Percentiles rank a stretch among this genome's conserved stretches.
phyloP scores from a whole-genome alignment of 2,329 filamentous ascomycete genomes.

The Cladophialophora carrionii region DNA sequence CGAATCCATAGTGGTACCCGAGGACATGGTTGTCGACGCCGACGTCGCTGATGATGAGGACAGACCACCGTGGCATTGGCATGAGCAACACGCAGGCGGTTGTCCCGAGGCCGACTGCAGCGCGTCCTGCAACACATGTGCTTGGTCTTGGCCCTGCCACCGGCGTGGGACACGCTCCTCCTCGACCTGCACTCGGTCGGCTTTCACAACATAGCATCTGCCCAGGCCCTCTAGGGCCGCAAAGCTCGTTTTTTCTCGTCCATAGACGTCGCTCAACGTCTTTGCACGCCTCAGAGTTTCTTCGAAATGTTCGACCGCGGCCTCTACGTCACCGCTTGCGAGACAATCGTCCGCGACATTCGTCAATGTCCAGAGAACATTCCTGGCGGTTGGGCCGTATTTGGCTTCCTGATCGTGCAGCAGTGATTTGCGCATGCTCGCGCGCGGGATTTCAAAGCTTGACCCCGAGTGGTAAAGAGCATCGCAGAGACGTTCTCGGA shows the following conservation, averaged over 20 bases:
- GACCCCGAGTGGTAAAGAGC: slow-evolving; percentile 17
- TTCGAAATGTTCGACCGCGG: slow-evolving; percentile 10
- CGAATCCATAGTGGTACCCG: neutral
- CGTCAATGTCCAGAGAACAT: slow-evolving; percentile 27
- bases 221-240: slow-evolving; percentile 24
- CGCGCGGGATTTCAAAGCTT: neutral
- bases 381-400: slow-evolving; percentile 17
- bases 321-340: slow-evolving; percentile 6
- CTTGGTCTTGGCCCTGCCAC: neutral
- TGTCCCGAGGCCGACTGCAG: neutral
- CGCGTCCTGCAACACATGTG: neutral
- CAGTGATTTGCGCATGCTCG: slow-evolving; percentile 7
- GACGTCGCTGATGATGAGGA: neutral
- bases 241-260: slow-evolving; percentile 21
- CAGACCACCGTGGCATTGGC: neutral
- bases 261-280: slow-evolving; percentile 15
- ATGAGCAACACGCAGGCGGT: neutral
- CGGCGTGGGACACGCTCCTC: neutral
- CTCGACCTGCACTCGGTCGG: neutral
- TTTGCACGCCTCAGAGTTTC: slow-evolving; percentile 14
- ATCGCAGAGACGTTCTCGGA: slow-evolving; percentile 26
- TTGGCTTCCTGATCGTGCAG: slow-evolving; percentile 19
- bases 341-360: slow-evolving; percentile 28
- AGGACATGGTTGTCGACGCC: neutral
- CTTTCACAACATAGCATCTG: slow-evolving; percentile 13